Percentiles rank a stretch among this genome's conserved stretches.
phyloP scores from a whole-genome alignment of 139 green algal species.

The Chlamydomonas asymmetrica region DNA sequence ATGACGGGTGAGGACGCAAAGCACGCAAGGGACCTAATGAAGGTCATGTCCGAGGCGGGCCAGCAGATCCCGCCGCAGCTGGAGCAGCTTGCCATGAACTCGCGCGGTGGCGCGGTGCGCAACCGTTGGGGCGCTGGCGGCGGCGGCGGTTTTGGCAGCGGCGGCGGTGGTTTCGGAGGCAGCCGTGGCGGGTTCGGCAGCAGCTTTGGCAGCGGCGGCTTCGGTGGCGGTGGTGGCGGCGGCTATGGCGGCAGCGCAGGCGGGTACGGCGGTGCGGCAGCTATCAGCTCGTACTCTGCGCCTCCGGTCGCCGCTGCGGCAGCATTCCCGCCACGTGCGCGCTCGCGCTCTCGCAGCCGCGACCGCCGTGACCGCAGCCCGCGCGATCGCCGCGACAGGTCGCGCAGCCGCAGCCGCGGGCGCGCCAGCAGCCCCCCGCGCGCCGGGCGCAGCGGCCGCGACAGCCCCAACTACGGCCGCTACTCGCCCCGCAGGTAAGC shows the following conservation, averaged over 20 bases:
- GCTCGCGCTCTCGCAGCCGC: neutral
- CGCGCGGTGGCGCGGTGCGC: conserved; percentile 28
- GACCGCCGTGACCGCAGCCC: too few species aligned
- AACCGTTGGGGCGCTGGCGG: conserved; percentile 47
- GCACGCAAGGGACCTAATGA: conserved; percentile 65
- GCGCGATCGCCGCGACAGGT: too few species aligned
- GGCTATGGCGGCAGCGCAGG: conserved; percentile 31
- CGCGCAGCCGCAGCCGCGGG: conserved; percentile 26
- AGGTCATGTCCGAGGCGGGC: conserved; percentile 61
- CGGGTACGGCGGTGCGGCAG: neutral
- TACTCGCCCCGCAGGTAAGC: conserved; percentile 18
- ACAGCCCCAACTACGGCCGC: conserved; percentile 42
- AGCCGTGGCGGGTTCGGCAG: conserved; percentile 31
- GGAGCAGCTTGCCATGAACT: conserved; percentile 45
- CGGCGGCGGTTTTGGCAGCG: conserved; percentile 25
- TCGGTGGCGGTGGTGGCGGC: conserved; percentile 39
- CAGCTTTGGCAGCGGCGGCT: conserved; percentile 31
- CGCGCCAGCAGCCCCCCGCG: conserved; percentile 1
- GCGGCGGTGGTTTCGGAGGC: conserved; percentile 28
- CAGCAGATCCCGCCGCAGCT: conserved; percentile 64
- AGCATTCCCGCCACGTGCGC: neutral
- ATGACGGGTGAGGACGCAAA: conserved; percentile 71
- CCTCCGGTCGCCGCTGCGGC: too few species aligned
- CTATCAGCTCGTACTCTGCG: neutral
- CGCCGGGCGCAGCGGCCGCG: conserved; percentile 3